These are phyloP conservation scores for Mycena pura DNA, from an alignment of 768 basidiomycete species.

Conservation along the genomic window DNA sequence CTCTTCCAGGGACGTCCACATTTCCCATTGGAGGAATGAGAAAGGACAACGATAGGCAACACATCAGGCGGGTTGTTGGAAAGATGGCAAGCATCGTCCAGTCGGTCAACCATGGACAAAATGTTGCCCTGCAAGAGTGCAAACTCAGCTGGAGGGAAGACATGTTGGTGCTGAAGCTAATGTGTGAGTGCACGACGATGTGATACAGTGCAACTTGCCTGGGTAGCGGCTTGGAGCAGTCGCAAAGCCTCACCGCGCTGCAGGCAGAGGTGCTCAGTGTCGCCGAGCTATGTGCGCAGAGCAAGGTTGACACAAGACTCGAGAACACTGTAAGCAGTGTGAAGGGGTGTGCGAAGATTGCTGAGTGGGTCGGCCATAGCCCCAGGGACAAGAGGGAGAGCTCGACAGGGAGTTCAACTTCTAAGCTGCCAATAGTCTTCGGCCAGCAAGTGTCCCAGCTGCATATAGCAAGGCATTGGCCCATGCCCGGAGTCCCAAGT, in stretches of 20 bases:
- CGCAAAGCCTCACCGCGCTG: no score
- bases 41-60: neutral
- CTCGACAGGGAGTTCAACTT: no score
- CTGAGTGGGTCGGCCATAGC: no score
- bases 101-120: slow-evolving; percentile 19
- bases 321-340: no score
- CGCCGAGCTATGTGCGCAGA: slow-evolving; percentile 9
- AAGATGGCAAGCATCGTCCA: slow-evolving; percentile 18
- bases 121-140: slow-evolving; percentile 20
- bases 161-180: neutral
- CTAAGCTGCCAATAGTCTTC: no score
- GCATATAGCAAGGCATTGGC: no score
- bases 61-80: slow-evolving; percentile 23
- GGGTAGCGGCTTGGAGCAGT: no score
- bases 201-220: neutral
- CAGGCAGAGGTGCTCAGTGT: neutral
- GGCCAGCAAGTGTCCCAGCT: no score
- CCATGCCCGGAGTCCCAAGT: no score
- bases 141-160: slow-evolving; percentile 23
- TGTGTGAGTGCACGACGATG: neutral
- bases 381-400: no score
- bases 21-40: slow-evolving; percentile 14
- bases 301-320: no score
- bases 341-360: no score
- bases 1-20: slow-evolving; percentile 19